Evolutionary conservation across 2,329 filamentous ascomycete genomes (phyloP).

Genomic region (Sclerotinia glacialis): DNA sequence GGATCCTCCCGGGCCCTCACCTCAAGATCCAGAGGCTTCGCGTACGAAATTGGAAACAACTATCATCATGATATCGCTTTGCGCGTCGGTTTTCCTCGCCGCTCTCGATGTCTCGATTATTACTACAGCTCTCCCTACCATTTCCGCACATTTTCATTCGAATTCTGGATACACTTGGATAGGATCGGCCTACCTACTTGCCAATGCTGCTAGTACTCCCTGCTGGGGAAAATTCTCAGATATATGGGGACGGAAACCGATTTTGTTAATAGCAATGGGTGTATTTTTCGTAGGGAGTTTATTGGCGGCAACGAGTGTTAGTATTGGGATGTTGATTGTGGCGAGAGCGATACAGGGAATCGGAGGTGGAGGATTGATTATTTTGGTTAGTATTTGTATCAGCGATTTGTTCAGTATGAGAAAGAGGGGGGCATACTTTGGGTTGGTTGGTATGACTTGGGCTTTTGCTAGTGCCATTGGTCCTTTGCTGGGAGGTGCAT

Average conservation of each 20-base stretch:
- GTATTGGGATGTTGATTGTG: conserved; percentile 49
- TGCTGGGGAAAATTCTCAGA: conserved; percentile 62
- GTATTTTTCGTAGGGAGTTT: conserved; percentile 54
- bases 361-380: conserved; percentile 51
- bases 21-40: conserved; percentile 33
- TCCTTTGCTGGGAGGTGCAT: conserved; percentile 62
- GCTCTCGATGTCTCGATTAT: conserved; percentile 51
- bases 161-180: conserved; percentile 67
- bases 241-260: conserved; percentile 56
- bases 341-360: conserved; percentile 42
- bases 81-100: conserved; percentile 38
- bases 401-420: conserved; percentile 53
- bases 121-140: conserved; percentile 60
- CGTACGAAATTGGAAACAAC: conserved; percentile 36
- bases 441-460: conserved; percentile 67
- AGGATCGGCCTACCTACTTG: conserved; percentile 69
- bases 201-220: conserved; percentile 63
- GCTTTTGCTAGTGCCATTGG: conserved; percentile 57
- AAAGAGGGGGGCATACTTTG: conserved; percentile 52
- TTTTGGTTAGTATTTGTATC: conserved; percentile 53
- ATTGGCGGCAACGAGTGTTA: conserved; percentile 46
- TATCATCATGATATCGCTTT: conserved; percentile 39
- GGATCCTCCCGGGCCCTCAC: neutral
- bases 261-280: conserved; percentile 48
- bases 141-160: conserved; percentile 52